Base-by-base conservation (phyloP, 306 rosid genomes). In the Acacia crassicarpa region DNA sequence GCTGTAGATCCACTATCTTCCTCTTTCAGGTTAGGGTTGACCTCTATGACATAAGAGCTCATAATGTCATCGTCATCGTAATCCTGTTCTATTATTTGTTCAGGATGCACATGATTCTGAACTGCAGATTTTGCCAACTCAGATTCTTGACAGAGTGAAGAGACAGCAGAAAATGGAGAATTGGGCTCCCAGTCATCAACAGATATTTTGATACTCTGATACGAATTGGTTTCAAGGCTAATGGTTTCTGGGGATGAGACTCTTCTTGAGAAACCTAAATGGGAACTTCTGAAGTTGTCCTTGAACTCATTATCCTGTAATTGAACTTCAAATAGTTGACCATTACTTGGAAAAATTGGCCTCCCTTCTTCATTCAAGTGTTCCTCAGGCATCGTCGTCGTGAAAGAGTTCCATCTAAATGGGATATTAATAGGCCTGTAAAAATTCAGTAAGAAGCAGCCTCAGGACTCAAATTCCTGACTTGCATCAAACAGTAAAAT, bases 1-100 rank as follows among this genome's bases (percentile, higher is more conserved):
- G 78, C 88, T 59, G 84, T 84, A 54, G 85, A 91, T 67, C 73
- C 95, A 79, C 94, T 85, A 58, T 91, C 86, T 84, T 87, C 92
- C 81, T 88, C 92, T 81, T 89, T 88, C 20, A 82, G 88, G 76
- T 80, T 86, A 62, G 90, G 83, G 68, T 84, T 91, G 65, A 93
- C 75, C 83, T 95, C 96, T 79, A 95, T 95, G 84, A 95, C 98
- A 81, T 92, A 95, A 61, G 99, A 95, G 88, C 93, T 92, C 93
- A 92, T 87, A 71, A 67, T 80, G 53, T 90, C 94, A 0, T 91
- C 89, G 1, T 86, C 91, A 0, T 90, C 32, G 2, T 23, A 84
- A 22, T 77, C 83, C 2, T 67, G 73, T 78, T 54, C 81, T 76
- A n/a, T 67, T 67, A 79, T 84, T 69, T 87, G 88, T 82, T 85